phyloP scores from a whole-genome alignment of 2,329 filamentous ascomycete species.

The Epichloe amarillans region DNA sequence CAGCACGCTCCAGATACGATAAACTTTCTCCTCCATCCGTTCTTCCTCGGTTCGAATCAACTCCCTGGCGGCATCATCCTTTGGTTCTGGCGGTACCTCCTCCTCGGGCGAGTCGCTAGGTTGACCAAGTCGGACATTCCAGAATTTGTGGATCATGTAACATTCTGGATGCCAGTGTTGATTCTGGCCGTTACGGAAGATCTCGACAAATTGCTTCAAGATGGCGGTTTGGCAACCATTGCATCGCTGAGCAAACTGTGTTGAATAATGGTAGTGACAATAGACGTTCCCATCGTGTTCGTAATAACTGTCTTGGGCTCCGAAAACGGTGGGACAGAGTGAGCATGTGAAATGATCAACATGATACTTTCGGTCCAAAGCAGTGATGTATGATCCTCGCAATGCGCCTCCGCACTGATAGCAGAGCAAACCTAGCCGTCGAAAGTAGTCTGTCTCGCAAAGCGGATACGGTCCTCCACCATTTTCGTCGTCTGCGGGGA shows the following conservation, averaged over 20 bases:
- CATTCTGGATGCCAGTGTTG: constrained; percentile 99
- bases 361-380: constrained; percentile 94
- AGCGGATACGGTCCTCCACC: constrained; percentile 81
- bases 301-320: constrained; percentile 96
- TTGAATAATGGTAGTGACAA: constrained; percentile 98
- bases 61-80: constrained; percentile 52
- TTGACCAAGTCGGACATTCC: constrained; percentile 80
- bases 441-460: constrained; percentile 96
- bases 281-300: constrained; percentile 95
- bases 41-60: constrained; percentile 77
- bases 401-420: constrained; percentile 85
- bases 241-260: constrained; percentile 88
- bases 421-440: constrained; percentile 79
- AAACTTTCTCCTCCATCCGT: constrained; percentile 93
- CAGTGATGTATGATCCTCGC: constrained; percentile 94
- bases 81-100: constrained; percentile 24
- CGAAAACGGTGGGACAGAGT: constrained; percentile 93
- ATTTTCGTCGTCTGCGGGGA: constrained; percentile 84
- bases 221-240: constrained; percentile 96
- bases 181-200: constrained; percentile 93
- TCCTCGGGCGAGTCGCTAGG: constrained; percentile 37
- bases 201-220: constrained; percentile 97
- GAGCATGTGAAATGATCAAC: constrained; percentile 99
- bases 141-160: constrained; percentile 99
- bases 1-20: constrained; percentile 93